Percentiles rank a stretch among this genome's conserved stretches.
Evolutionary conservation across 1,139 yeast genomes (phyloP).

Genomic region (Pichia sp.): DNA sequence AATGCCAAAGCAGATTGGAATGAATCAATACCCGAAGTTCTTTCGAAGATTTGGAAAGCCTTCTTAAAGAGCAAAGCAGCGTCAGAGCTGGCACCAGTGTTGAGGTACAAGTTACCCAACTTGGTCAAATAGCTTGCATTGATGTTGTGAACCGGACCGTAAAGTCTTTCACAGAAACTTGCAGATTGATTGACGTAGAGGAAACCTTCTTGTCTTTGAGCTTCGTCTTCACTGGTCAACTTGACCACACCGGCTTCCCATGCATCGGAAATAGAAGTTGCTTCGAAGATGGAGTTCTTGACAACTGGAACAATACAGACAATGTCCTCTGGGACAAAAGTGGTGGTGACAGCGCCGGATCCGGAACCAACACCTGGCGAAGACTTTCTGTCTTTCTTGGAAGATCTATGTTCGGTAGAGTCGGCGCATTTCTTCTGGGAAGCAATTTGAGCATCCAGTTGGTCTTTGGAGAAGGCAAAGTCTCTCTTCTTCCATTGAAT

Average conservation of each 20-base stretch:
- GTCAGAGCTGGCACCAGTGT: conserved; percentile 28
- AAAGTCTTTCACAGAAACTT: conserved; percentile 71
- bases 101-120: conserved; percentile 19
- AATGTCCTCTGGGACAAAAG: conserved; percentile 57
- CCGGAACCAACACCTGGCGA: not conserved
- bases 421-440: not conserved
- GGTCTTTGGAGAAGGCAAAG: conserved; percentile 42
- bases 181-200: conserved; percentile 62
- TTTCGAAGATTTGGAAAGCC: conserved; percentile 67
- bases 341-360: conserved; percentile 19
- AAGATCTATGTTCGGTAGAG: conserved; percentile 12
- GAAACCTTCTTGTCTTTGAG: conserved; percentile 42
- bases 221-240: conserved; percentile 24
- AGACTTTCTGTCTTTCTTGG: conserved; percentile 31
- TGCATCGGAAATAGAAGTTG: conserved; percentile 68
- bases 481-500: conserved; percentile 68
- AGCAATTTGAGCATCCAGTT: conserved; percentile 31
- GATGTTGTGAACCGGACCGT: conserved; percentile 73
- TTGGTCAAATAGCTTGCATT: conserved; percentile 47
- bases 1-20: conserved; percentile 66
- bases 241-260: conserved; percentile 62
- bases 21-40: conserved; percentile 75
- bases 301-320: conserved; percentile 63
- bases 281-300: conserved; percentile 60
- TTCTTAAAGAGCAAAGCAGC: conserved; percentile 68